phyloP scores from a whole-genome alignment of 345 rosid genomes.

The Camelina sativa region DNA sequence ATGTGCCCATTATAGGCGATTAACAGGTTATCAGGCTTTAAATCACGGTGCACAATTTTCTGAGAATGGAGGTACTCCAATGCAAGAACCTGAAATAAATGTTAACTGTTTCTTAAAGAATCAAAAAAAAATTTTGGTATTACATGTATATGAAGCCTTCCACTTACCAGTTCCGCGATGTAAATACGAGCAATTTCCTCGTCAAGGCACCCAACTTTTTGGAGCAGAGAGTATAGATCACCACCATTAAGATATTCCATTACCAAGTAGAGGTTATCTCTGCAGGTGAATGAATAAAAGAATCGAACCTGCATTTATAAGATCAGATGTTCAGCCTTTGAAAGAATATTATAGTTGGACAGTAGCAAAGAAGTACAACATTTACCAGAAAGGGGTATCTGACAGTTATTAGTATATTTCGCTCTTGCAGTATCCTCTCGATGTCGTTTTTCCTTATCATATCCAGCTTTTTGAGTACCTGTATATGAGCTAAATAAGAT shows the following conservation, averaged over 20 bases:
- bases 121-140: constrained; percentile 22
- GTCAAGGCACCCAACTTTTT: constrained; percentile 82
- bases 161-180: constrained; percentile 79
- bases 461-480: constrained; percentile 83
- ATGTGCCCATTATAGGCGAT: constrained; percentile 87
- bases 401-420: constrained; percentile 81
- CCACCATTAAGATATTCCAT: constrained; percentile 95
- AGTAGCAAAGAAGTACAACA: constrained; percentile 22
- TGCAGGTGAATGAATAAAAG: constrained; percentile 82
- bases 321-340: constrained; percentile 33
- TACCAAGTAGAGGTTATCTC: constrained; percentile 88
- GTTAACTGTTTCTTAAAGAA: constrained; percentile 15
- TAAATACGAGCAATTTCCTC: constrained; percentile 79
- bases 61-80: constrained; percentile 81
- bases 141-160: constrained; percentile 24
- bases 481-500: constrained; percentile 38
- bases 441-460: constrained; percentile 82
- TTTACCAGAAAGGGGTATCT: constrained; percentile 89
- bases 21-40: constrained; percentile 83
- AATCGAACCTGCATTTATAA: constrained; percentile 72
- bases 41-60: constrained; percentile 81
- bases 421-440: constrained; percentile 78
- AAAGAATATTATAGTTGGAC: constrained; percentile 5
- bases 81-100: constrained; percentile 78
- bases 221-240: constrained; percentile 77